Evolutionary conservation across 225 moss, liverwort and hornwort genomes (phyloP).

Genomic region (Physcomitrium patens): DNA sequence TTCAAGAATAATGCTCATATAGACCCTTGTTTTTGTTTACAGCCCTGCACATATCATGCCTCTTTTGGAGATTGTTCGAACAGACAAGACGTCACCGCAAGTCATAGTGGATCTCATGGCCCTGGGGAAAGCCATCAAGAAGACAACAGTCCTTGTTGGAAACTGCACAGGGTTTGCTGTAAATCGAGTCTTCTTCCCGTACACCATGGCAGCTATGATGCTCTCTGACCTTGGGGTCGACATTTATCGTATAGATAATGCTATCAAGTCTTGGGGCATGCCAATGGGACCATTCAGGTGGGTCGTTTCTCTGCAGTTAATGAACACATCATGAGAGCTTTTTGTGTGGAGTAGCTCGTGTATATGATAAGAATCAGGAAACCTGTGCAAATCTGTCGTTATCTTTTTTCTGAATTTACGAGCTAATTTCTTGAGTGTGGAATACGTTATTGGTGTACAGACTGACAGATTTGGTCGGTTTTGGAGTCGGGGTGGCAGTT

Average conservation of each 20-base stretch:
- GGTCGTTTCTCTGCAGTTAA: constrained; percentile 14
- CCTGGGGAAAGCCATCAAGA: constrained; percentile 86
- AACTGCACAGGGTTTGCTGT: constrained; percentile 98
- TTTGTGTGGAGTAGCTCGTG: neutral
- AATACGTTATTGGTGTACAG: constrained; percentile 54
- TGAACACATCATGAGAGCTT: neutral
- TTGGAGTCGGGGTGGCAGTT: constrained; percentile 78
- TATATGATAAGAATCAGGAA: no score
- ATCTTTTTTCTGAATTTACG: neutral
- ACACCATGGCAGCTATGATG: constrained; percentile 80
- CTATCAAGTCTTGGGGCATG: constrained; percentile 96
- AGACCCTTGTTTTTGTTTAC: constrained; percentile 34
- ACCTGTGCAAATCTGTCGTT: no score
- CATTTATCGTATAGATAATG: constrained; percentile 82
- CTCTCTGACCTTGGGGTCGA: constrained; percentile 88
- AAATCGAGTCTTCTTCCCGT: constrained; percentile 96
- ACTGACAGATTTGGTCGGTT: constrained; percentile 90
- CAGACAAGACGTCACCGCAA: constrained; percentile 93
- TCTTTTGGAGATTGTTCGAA: constrained; percentile 93
- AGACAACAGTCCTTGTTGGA: constrained; percentile 94
- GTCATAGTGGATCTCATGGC: constrained; percentile 89
- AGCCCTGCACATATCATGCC: constrained; percentile 99
- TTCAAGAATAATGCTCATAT: constrained; percentile 14
- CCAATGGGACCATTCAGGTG: constrained; percentile 99
- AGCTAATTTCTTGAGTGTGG: constrained; percentile 19